Conservation (phyloP, 495 filamentous ascomycete genomes). For the Echria macrotheca region DNA sequence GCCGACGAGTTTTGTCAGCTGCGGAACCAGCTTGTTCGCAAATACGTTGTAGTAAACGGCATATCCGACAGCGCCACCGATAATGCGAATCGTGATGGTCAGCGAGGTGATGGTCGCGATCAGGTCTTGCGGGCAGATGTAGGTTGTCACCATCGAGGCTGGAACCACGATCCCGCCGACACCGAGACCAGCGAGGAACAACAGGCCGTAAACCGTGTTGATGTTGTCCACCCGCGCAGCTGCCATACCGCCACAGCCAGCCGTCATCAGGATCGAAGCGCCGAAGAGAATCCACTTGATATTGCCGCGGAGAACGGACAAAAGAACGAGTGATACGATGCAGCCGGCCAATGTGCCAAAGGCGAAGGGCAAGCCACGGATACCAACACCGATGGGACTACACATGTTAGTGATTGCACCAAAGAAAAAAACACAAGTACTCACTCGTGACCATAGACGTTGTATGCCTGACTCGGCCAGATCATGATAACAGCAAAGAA, state of each 20-base stretch:
- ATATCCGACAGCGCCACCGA: constrained; percentile 68
- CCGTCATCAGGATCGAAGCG: constrained; percentile 63
- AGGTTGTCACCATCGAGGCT: constrained; percentile 51
- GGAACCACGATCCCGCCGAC: constrained; percentile 72
- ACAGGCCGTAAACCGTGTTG: constrained; percentile 53
- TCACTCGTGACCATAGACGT: constrained; percentile 63
- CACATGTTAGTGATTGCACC: neutral
- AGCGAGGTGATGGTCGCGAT: constrained; percentile 70
- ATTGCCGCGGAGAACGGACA: constrained; percentile 56
- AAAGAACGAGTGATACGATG: constrained; percentile 54
- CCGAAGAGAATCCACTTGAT: constrained; percentile 60
- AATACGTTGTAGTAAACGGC: constrained; percentile 75
- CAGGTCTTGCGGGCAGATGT: constrained; percentile 66
- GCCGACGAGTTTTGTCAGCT: constrained; percentile 47
- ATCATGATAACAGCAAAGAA: constrained; percentile 71
- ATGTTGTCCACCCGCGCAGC: constrained; percentile 55
- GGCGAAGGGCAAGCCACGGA: constrained; percentile 62
- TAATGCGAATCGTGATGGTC: constrained; percentile 66
- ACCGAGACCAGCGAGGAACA: constrained; percentile 60
- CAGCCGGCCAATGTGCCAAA: constrained; percentile 60
- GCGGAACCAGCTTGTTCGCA: constrained; percentile 55
- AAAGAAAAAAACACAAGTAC: neutral
- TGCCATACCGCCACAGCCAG: constrained; percentile 60
- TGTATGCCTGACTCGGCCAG: constrained; percentile 70
- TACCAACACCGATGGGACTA: constrained; percentile 55